These are phyloP conservation scores for Hapsidospora chrysogenum DNA, from an alignment of 495 filamentous ascomycete species.

Conservation along the genomic window DNA sequence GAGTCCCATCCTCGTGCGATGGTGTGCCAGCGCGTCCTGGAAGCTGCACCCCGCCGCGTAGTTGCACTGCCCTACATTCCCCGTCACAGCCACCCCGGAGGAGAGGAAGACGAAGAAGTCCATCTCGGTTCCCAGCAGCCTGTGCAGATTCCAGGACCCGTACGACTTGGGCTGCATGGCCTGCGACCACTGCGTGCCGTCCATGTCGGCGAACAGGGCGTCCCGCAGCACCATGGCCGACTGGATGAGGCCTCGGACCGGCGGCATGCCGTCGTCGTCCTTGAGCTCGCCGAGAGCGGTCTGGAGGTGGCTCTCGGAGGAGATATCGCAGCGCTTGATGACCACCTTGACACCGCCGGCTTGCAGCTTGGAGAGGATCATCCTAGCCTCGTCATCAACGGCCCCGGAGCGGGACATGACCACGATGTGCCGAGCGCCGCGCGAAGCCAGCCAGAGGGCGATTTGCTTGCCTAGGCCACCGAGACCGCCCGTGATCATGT, in stretches of 20 bases:
- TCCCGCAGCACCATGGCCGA: conserved; percentile 39
- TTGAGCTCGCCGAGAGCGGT: conserved; percentile 19
- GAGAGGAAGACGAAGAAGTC: conserved; percentile 45
- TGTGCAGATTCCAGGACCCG: conserved; percentile 30
- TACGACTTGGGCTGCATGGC: conserved; percentile 23
- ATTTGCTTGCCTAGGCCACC: conserved; percentile 47
- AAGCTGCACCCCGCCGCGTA: conserved; percentile 43
- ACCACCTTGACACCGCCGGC: conserved; percentile 21
- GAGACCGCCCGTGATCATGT: conserved; percentile 44
- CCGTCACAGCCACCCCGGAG: conserved; percentile 34
- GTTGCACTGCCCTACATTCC: conserved; percentile 33
- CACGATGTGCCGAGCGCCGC: conserved; percentile 40
- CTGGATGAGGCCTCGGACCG: conserved; percentile 31
- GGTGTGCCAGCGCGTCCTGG: conserved; percentile 28
- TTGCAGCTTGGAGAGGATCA: conserved; percentile 19
- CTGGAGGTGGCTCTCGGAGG: conserved; percentile 18
- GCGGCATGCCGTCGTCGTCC: conserved; percentile 18
- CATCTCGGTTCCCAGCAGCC: conserved; percentile 15
- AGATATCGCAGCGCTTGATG: conserved; percentile 20
- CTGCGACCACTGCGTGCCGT: conserved; percentile 17
- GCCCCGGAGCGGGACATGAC: conserved; percentile 40
- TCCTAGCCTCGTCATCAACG: conserved; percentile 13
- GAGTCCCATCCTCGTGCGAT: conserved; percentile 16
- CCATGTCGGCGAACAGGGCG: conserved; percentile 26
- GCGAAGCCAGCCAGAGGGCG: conserved; percentile 39